A percentile compares a stretch with the other conserved stretches of the same genome.
phyloP scores from a whole-genome alignment of 106 monocot genomes.

The Narthecium ossifragum region DNA sequence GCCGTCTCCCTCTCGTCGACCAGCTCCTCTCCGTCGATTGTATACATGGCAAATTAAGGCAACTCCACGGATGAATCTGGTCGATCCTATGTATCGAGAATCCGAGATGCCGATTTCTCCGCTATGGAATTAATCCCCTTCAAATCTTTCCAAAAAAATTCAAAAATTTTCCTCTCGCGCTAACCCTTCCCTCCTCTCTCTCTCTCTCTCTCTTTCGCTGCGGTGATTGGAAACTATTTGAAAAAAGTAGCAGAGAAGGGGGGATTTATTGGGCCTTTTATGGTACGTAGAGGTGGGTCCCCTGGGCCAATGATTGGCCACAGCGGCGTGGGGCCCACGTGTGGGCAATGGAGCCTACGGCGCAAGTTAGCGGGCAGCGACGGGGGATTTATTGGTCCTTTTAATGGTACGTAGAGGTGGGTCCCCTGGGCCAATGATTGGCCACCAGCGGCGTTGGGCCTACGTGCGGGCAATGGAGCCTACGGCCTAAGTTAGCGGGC shows the following conservation, averaged over 20 bases:
- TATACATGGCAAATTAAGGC: no score
- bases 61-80: no score
- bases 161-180: no score
- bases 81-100: neutral
- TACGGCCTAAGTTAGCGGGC: no score
- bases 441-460: neutral
- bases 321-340: neutral
- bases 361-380: no score
- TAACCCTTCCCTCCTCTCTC: no score
- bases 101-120: neutral
- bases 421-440: neutral
- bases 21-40: no score
- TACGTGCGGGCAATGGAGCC: neutral
- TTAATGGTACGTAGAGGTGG: neutral
- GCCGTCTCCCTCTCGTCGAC: no score
- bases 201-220: no score
- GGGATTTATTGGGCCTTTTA: neutral
- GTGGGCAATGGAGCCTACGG: no score
- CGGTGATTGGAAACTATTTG: neutral
- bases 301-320: neutral
- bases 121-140: neutral
- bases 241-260: neutral
- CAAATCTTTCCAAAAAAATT: no score
- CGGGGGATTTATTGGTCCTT: no score
- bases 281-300: neutral